Evolutionary conservation across 169 alveolate genomes (phyloP), one percentile per base, ranked within the genome.

Genomic region (Plasmodium blacklocki): DNA sequence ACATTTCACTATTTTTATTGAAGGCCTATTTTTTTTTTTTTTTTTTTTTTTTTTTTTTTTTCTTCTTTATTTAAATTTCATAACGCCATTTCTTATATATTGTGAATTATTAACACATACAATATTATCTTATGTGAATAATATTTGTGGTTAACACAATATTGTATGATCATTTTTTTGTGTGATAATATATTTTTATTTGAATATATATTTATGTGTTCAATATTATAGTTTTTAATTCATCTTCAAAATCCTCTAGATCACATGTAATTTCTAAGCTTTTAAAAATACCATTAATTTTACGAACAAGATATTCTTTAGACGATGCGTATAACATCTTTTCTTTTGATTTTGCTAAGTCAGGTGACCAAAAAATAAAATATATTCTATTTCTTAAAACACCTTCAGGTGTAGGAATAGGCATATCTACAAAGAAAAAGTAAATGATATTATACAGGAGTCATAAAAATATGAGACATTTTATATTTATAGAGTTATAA

Each of bases 291-390:
- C 91, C 91, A 54, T 83, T 83, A 26, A 83, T 68, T 83, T 83
- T 83, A 68, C 80, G 70, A 26, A 83, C 91, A 15, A 83, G 63
- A 9, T 71, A 83, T 68, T 83, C 91, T 68, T 83, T 83, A 29
- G 91, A 83, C 70, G 91, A 14, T 54, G 91, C 91, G 52, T 83
- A 83, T 43, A 83, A 56, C 85, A 83, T 83, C 70, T 83, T 83
- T 45, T 83, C 91, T 49, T 83, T 83, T 63, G 91, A 47, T 47
- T 58, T 83, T 45, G 91, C 80, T 14, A 45, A 83, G 59, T 56
- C 85, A 45, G 91, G 91, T 18, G 91, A 83, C 91, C 91, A 83
- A 39, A 83, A 83, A 15, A 83, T 83, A 63, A 83, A 83, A 62
- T 83, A 83, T n/a, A 83, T 83, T 68, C 73, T 83, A 60, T 83